Evolutionary conservation across 2,329 filamentous ascomycete species (phyloP).

Genomic region (Epichloe sylvatica): DNA sequence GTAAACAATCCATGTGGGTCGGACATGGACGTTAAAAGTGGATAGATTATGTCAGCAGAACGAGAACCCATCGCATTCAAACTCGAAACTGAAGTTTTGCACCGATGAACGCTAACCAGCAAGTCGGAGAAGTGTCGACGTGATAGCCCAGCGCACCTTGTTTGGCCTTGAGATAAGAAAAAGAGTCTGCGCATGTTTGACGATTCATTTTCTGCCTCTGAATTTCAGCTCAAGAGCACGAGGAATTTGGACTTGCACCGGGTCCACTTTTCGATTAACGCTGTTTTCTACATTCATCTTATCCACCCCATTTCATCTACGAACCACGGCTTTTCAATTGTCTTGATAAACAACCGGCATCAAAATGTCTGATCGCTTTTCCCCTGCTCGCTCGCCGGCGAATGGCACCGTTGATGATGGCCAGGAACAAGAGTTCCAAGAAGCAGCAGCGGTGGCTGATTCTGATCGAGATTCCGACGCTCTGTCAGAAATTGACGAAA

Average conservation of each 20-base stretch:
- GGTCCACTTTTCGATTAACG: not conserved
- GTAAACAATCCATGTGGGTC: conserved; percentile 20
- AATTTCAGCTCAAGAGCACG: not conserved
- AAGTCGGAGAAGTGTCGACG: not conserved
- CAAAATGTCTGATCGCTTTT: conserved; percentile 34
- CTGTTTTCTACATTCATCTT: not conserved
- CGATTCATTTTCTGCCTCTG: not conserved
- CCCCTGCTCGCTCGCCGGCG: conserved; percentile 24
- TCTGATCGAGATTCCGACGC: conserved; percentile 45
- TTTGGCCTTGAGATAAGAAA: not conserved
- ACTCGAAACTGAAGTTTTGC: not conserved
- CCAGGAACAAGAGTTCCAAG: conserved; percentile 26
- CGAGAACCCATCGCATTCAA: not conserved
- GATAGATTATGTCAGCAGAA: conserved; percentile 18
- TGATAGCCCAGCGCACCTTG: not conserved
- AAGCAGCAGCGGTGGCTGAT: conserved; percentile 26
- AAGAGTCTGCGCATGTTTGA: no score
- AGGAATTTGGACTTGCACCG: not conserved
- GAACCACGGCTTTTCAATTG: not conserved
- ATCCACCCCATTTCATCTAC: not conserved
- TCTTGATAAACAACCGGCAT: not conserved
- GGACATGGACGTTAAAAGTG: conserved; percentile 3
- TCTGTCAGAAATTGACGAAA: conserved; percentile 55
- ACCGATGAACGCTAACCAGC: not conserved
- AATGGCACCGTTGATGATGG: conserved; percentile 26